phyloP scores from a whole-genome alignment of 495 filamentous ascomycete species.

The Viridothelium virens region DNA sequence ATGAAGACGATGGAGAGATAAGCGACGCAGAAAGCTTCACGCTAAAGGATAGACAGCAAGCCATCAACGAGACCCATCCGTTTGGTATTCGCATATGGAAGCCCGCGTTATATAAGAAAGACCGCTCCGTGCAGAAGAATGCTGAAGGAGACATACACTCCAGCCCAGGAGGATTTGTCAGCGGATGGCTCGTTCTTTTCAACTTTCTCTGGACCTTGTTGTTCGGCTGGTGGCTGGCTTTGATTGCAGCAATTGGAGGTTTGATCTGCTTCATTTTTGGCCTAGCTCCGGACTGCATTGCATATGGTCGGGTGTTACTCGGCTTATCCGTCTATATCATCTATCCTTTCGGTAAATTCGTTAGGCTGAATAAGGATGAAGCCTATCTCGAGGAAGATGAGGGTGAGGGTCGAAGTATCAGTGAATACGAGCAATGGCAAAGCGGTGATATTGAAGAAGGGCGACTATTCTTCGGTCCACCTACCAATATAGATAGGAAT shows the following conservation, averaged over 20 bases:
- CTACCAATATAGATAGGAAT: constrained; percentile 56
- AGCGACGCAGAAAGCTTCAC: constrained; percentile 53
- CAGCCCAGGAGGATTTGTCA: constrained; percentile 81
- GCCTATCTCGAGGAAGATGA: constrained; percentile 92
- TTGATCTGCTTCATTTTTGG: constrained; percentile 62
- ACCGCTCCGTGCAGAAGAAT: constrained; percentile 87
- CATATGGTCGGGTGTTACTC: constrained; percentile 78
- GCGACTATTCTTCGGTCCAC: constrained; percentile 86
- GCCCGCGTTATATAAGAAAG: constrained; percentile 95
- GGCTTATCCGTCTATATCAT: constrained; percentile 80
- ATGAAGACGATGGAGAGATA: constrained; percentile 37
- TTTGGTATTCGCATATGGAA: constrained; percentile 99
- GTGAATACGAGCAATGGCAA: constrained; percentile 99
- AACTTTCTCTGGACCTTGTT: constrained; percentile 85
- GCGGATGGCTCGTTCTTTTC: constrained; percentile 70
- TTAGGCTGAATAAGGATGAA: constrained; percentile 87
- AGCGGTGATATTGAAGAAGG: constrained; percentile 94
- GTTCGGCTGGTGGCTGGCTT: constrained; percentile 96
- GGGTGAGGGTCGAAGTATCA: constrained; percentile 98
- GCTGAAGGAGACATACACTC: constrained; percentile 98
- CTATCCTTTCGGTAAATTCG: constrained; percentile 95
- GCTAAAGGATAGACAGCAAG: constrained; percentile 87
- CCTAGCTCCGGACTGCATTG: constrained; percentile 67
- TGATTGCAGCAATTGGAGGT: constrained; percentile 65
- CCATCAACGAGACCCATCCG: constrained; percentile 97